Evolutionary conservation across 2,329 filamentous ascomycete species (phyloP), one percentile per base, ranked within the genome.

Genomic region (Botrytis cinerea): DNA sequence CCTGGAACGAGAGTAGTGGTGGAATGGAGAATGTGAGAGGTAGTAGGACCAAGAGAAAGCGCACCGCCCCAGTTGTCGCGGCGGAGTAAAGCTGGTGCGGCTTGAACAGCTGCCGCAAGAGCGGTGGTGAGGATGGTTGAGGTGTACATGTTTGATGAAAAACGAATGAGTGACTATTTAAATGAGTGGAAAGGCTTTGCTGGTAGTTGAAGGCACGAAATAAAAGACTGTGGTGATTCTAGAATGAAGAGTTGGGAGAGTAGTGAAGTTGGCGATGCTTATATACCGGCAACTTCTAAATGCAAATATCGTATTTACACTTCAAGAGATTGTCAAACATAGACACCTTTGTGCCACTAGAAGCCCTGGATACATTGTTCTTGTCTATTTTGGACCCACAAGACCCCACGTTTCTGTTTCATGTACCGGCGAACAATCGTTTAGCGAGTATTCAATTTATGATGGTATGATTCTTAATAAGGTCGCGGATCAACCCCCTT

Each of bases 1-100:
- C 83, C 83, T 1, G 83, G 83, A 51, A 83, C 81, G n/a, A 84
- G 74, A 9, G 81, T 83, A 12, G 83, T 84, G 22, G 82, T 81
- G 7, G 83, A 81, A 48, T 82, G 80, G 75, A 82, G 75, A 72
- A 84, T 84, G 61, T 80, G 81, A 9, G 82, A 83, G 62, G 80
- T 83, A 4, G 80, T 77, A 22, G 80, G 81, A 43, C 82, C 82
- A 6, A 83, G 80, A 14, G 82, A 83, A 14, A 83, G 80, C 35
- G 80, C 80, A 25, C 82, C 82, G 46, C 82, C 83, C 82, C 82
- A 83, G 46, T 75, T 79, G 61, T 83, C 82, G 28, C 57, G 57
- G 28, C 18, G 57, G 10, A 60, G 57, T 10, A 35, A 35, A 35
- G 57, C n/a, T 32, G 57, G 57, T 35, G 57, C 57, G 6, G 57